These are phyloP conservation scores for Pichia gijzeniarum DNA, from an alignment of 805 yeast genomes.

Conservation along the genomic window DNA sequence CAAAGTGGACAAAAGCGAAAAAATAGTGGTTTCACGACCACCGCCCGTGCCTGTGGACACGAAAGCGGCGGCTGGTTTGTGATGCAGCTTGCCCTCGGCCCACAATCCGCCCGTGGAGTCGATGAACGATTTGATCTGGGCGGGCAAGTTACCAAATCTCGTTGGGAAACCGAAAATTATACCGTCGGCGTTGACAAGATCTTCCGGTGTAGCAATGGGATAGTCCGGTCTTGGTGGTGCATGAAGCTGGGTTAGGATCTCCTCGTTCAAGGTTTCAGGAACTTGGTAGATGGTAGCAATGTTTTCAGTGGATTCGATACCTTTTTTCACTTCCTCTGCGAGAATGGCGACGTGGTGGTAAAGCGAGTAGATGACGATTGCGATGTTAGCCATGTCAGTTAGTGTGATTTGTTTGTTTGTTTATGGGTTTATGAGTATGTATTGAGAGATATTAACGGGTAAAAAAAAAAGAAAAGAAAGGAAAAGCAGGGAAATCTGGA, in stretches of 20 bases:
- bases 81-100: constrained; percentile 66
- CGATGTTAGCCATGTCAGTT: constrained; percentile 20
- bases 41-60: constrained; percentile 77
- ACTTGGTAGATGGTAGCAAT: constrained; percentile 66
- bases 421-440: background rate
- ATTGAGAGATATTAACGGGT: background rate
- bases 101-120: constrained; percentile 76
- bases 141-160: constrained; percentile 75
- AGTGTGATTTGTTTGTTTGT: background rate
- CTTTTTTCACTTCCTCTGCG: constrained; percentile 62
- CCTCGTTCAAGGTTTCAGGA: constrained; percentile 65
- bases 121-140: constrained; percentile 72
- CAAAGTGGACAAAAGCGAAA: constrained; percentile 54
- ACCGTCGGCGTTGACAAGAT: constrained; percentile 67
- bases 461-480: background rate
- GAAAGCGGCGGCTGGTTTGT: constrained; percentile 70
- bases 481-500: background rate
- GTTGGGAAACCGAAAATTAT: constrained; percentile 83
- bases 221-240: constrained; percentile 59
- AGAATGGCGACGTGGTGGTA: constrained; percentile 69
- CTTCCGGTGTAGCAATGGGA: constrained; percentile 60
- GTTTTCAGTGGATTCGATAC: constrained; percentile 65
- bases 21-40: constrained; percentile 70
- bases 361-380: constrained; percentile 59
- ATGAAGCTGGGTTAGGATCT: constrained; percentile 47